Percentiles rank a stretch among this genome's conserved stretches.
phyloP scores from a whole-genome alignment of 2,329 filamentous ascomycete genomes.

The Pseudogymnoascus sp. region DNA sequence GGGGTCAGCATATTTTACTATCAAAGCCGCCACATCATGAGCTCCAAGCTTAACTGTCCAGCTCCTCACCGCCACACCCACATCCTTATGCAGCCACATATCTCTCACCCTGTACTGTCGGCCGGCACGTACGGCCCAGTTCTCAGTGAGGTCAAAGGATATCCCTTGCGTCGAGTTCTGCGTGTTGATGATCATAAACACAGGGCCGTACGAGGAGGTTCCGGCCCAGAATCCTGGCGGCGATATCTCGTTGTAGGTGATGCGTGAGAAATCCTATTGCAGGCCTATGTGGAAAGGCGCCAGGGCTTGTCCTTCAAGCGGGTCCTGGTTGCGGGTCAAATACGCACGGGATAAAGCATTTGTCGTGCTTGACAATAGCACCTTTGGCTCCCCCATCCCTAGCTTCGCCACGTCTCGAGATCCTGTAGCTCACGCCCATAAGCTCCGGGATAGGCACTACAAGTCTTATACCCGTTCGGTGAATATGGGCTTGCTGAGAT shows the following conservation, averaged over 20 bases:
- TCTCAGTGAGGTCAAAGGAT: slow-evolving; percentile 23
- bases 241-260: slow-evolving; percentile 19
- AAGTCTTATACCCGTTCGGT: slow-evolving; percentile 14
- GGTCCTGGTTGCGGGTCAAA: slow-evolving; percentile 20
- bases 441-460: slow-evolving; percentile 21
- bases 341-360: slow-evolving; percentile 22
- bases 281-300: slow-evolving; percentile 21
- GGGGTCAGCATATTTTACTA: slow-evolving; percentile 16
- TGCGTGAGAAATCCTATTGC: slow-evolving; percentile 19
- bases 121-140: slow-evolving; percentile 22
- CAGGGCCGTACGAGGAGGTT: slow-evolving; percentile 23
- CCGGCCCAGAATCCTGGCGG: slow-evolving; percentile 21
- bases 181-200: slow-evolving; percentile 25
- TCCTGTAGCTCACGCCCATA: slow-evolving; percentile 21
- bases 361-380: slow-evolving; percentile 23
- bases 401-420: slow-evolving; percentile 18
- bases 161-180: slow-evolving; percentile 16
- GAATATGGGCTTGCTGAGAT: background rate
- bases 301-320: slow-evolving; percentile 19
- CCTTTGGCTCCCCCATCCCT: slow-evolving; percentile 16
- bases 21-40: slow-evolving; percentile 22
- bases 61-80: slow-evolving; percentile 21
- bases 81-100: slow-evolving; percentile 21
- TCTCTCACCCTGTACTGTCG: slow-evolving; percentile 22
- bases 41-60: slow-evolving; percentile 19